Evolutionary conservation across 345 rosid genomes (phyloP), one percentile per base, ranked within the genome.

Genomic region (Atalantia buxifolia): DNA sequence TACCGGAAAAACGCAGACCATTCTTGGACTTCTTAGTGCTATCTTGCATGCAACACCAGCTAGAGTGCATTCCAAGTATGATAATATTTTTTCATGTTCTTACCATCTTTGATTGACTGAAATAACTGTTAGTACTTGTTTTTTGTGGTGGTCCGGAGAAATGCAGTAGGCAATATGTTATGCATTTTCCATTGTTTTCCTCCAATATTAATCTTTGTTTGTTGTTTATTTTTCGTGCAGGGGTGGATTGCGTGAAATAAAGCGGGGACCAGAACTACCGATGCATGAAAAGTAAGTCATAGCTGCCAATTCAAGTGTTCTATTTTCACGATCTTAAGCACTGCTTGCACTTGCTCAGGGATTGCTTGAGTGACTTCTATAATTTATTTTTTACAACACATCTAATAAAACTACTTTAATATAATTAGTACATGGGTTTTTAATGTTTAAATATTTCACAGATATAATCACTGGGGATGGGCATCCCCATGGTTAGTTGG

Each of bases 1-100:
- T 81, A 96, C 98, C 9, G 99, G 99, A 76, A 96, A 96, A 84
- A 96, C 98, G 66, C 97, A 96, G 88, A 94, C 99, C 45, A 94
- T 96, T 83, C 95, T 96, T 80, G 93, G 97, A 25, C 90, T 96
- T 76, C 90, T 96, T 45, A 93, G 99, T 88, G 98, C 97, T 48
- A 87, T 96, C 84, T 86, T 96, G 92, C 99, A 96, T 87, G 97
- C 99, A 53, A 88, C 93, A 80, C 99, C 99, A 61, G 89, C 89
- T 65, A 87, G 95, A 82, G 76, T 91, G 72, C 90, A 84, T 36
- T 83, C 87, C 71, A 91, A 89, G 99, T 95, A 87, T 82, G 72
- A 69, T 69, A 68, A 66, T 53, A 45, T 25, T 76, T 19, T 70
- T 28, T 61, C 61, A 28, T 36, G 45, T 77, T 50, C 69, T 61